Base-by-base conservation (phyloP, 2,329 filamentous ascomycete genomes). In the Fusarium mangiferae region DNA sequence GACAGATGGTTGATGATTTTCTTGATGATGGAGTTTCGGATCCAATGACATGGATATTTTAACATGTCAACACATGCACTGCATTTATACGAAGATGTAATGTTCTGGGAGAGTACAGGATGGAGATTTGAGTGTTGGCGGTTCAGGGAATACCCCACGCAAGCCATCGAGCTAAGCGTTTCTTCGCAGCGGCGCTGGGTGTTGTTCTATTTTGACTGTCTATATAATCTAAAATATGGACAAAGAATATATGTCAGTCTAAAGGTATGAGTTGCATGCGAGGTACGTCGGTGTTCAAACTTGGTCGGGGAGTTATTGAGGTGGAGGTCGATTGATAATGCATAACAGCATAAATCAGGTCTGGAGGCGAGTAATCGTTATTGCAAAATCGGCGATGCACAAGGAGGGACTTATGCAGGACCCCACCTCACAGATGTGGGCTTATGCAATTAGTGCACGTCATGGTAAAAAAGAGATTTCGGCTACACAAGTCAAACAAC, bases 1-100 rank as follows among this genome's bases (percentile, higher is more conserved):
- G 26, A 9, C 20, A 74, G 71, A 62, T 71, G 48, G 44, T 64
- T 17, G 68, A 72, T 28, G 58, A 48, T 14, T 62, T 74, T 17
- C 44, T 74, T 2, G 65, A 74, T 7, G 35, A 58, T 4, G 71
- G 59, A 1, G 52, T 30, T 5, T 42, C 42, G 12, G 63, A 72
- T 7, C 39, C 67, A 0, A 59, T 69, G 67, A n/a, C 56, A 15
- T 74, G 72, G 72, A 42, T 72, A 6, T n/a, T n/a, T n/a, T n/a
- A n/a, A n/a, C n/a, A n/a, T n/a, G n/a, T n/a, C n/a, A n/a, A n/a
- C n/a, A n/a, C n/a, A n/a, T n/a, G n/a, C n/a, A n/a, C 9, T 20
- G n/a, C 0, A 6, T 26, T 12, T 7, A 11, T 18, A 3, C 12
- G 5, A 26, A 20, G 3, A 15, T 14, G 18, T 17, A 15, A 26